A percentile compares a stretch with the other conserved stretches of the same genome.
These are phyloP conservation scores for Barbarea vulgaris DNA, from an alignment of 345 rosid species.

Conservation along the genomic window DNA sequence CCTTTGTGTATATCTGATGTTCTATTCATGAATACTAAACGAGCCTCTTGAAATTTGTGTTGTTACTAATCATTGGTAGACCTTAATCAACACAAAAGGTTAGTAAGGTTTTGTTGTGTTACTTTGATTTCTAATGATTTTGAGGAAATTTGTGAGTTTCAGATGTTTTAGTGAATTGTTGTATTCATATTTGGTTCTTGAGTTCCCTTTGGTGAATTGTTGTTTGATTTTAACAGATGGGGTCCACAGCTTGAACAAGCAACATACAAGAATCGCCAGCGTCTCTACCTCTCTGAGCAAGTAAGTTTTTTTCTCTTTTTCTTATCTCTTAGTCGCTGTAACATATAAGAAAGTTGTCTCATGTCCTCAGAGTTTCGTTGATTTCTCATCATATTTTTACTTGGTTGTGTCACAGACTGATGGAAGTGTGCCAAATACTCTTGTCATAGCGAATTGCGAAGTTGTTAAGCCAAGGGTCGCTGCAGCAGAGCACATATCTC, in stretches of 20 bases:
- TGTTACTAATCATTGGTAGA: background rate
- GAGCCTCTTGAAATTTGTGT: background rate
- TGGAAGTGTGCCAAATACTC: slow-evolving; percentile 86
- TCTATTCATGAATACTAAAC: background rate
- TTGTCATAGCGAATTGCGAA: slow-evolving; percentile 81
- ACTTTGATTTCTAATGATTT: background rate
- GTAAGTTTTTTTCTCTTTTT: slow-evolving; percentile 30
- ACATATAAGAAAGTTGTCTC: slow-evolving; percentile 15
- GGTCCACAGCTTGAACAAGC: slow-evolving; percentile 93
- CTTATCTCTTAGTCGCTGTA: slow-evolving; percentile 14
- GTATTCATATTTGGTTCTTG: slow-evolving; percentile 15
- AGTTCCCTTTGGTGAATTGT: slow-evolving; percentile 6
- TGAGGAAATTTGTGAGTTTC: background rate
- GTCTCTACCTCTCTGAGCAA: slow-evolving; percentile 87
- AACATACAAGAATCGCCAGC: slow-evolving; percentile 80
- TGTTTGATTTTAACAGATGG: slow-evolving; percentile 55
- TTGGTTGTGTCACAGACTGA: slow-evolving; percentile 59
- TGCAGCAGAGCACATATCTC: slow-evolving; percentile 87
- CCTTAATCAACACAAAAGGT: background rate
- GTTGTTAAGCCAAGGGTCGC: slow-evolving; percentile 88
- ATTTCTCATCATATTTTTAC: slow-evolving; percentile 2
- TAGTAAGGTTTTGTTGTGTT: background rate
- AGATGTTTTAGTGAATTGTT: slow-evolving; percentile 21
- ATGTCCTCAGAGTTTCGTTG: background rate
- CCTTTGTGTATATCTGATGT: background rate